These are phyloP conservation scores for Trametes villosa DNA, from an alignment of 768 basidiomycete species.

Conservation along the genomic window DNA sequence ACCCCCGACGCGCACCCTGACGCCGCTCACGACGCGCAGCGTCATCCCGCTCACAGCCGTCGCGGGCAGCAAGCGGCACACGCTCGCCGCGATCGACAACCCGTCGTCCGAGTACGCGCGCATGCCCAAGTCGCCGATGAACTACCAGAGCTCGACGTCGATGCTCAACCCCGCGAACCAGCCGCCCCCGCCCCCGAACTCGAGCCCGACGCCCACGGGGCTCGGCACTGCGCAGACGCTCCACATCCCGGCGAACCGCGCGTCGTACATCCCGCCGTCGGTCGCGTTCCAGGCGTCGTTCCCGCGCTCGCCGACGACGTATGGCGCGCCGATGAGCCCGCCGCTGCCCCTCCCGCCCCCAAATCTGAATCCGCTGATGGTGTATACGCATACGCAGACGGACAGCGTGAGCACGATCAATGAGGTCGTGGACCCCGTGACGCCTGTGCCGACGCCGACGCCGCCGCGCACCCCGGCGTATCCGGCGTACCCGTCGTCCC, in stretches of 20 bases:
- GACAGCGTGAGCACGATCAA: slow-evolving; percentile 27
- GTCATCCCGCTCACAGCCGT: slow-evolving; percentile 36
- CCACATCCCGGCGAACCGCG: slow-evolving; percentile 10
- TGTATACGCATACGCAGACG: slow-evolving; percentile 14
- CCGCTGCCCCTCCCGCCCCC: slow-evolving; percentile 37
- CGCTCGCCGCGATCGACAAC: slow-evolving; percentile 43
- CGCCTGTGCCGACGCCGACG: slow-evolving; percentile 5
- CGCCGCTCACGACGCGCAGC: slow-evolving; percentile 39
- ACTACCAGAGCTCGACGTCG: slow-evolving; percentile 36
- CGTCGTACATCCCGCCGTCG: slow-evolving; percentile 41
- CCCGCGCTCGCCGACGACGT: slow-evolving; percentile 57
- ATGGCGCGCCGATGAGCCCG: slow-evolving; percentile 40
- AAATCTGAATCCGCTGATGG: slow-evolving; percentile 24
- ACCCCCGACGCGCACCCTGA: slow-evolving; percentile 19
- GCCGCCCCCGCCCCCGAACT: slow-evolving; percentile 22
- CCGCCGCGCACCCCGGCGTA: slow-evolving; percentile 61
- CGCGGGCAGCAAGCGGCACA: slow-evolving; percentile 64
- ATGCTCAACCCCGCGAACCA: slow-evolving; percentile 36
- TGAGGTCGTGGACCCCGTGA: slow-evolving; percentile 22
- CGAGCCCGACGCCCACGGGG: slow-evolving; percentile 22
- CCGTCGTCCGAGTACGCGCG: slow-evolving; percentile 32
- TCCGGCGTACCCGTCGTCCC: slow-evolving; percentile 64
- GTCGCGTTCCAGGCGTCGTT: slow-evolving; percentile 38
- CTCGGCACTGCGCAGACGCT: slow-evolving; percentile 15
- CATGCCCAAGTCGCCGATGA: slow-evolving; percentile 33